Conservation (phyloP, 306 rosid genomes). For the Vigna nakashimae region DNA sequence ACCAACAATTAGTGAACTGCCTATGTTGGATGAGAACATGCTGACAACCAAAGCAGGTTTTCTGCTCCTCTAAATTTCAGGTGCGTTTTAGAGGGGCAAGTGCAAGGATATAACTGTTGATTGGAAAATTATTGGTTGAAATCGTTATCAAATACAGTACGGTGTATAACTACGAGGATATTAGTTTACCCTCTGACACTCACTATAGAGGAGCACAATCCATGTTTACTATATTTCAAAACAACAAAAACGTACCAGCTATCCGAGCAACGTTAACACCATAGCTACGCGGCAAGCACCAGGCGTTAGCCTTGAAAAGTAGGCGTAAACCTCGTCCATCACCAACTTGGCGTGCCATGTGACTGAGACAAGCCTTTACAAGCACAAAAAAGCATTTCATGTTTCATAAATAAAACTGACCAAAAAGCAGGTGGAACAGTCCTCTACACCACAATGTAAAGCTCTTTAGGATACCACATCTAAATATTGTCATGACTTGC, state of each 20-base stretch:
- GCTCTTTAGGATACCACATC: conserved; percentile 26
- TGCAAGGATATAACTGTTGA: background rate
- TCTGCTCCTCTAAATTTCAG: background rate
- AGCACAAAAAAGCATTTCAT: conserved; percentile 33
- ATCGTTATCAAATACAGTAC: background rate
- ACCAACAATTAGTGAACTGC: conserved; percentile 31
- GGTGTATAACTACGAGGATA: background rate
- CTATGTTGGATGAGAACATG: conserved; percentile 18
- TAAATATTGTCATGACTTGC: conserved; percentile 12
- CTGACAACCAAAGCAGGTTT: conserved; percentile 10
- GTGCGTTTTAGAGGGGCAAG: background rate
- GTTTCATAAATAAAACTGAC: conserved; percentile 29
- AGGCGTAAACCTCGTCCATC: conserved; percentile 73
- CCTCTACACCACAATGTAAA: background rate
- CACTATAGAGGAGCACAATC: background rate
- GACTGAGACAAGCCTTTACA: conserved; percentile 81
- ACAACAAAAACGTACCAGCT: conserved; percentile 68
- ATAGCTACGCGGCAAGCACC: conserved; percentile 99
- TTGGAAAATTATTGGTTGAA: background rate
- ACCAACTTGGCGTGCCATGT: conserved; percentile 96
- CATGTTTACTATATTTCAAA: conserved; percentile 2
- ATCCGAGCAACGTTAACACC: conserved; percentile 93
- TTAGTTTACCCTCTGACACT: background rate
- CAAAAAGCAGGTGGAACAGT: conserved; percentile 31
- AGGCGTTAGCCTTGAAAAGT: conserved; percentile 76